These are phyloP conservation scores for Aspergillus alliaceus DNA, from an alignment of 2,329 filamentous ascomycete genomes.

Conservation along the genomic window DNA sequence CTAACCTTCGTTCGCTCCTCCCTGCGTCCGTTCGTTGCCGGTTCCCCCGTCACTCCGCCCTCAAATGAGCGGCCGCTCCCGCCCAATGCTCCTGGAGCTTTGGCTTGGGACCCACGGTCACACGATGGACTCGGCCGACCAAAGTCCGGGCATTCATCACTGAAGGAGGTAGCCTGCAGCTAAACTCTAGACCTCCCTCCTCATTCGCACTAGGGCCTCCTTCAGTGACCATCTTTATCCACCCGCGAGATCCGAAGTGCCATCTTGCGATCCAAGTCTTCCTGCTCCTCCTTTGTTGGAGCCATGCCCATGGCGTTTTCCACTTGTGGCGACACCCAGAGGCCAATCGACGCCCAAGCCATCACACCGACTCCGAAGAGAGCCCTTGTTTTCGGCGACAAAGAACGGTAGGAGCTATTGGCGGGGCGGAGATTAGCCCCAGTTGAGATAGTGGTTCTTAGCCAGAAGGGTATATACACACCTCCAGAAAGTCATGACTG, in stretches of 20 bases:
- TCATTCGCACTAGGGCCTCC: neutral
- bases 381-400: slow-evolving; percentile 69
- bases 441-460: neutral
- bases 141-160: neutral
- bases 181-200: neutral
- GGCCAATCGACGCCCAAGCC: slow-evolving; percentile 71
- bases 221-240: slow-evolving; percentile 28
- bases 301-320: slow-evolving; percentile 73
- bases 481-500: slow-evolving; percentile 41
- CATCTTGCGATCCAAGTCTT: slow-evolving; percentile 55
- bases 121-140: slow-evolving; percentile 3
- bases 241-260: slow-evolving; percentile 35
- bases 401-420: slow-evolving; percentile 66
- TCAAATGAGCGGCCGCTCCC: neutral
- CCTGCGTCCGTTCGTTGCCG: neutral
- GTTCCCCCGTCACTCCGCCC: neutral
- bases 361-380: slow-evolving; percentile 73
- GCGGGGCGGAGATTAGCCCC: slow-evolving; percentile 1
- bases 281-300: slow-evolving; percentile 71
- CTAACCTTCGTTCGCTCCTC: neutral
- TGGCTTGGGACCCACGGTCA: slow-evolving; percentile 1
- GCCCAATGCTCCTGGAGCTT: neutral
- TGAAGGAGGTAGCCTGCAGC: neutral
- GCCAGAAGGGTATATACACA: slow-evolving; percentile 15
- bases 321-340: slow-evolving; percentile 71